Evolutionary conservation across 805 yeast genomes (phyloP).

Genomic region (Starmerella stellata): DNA sequence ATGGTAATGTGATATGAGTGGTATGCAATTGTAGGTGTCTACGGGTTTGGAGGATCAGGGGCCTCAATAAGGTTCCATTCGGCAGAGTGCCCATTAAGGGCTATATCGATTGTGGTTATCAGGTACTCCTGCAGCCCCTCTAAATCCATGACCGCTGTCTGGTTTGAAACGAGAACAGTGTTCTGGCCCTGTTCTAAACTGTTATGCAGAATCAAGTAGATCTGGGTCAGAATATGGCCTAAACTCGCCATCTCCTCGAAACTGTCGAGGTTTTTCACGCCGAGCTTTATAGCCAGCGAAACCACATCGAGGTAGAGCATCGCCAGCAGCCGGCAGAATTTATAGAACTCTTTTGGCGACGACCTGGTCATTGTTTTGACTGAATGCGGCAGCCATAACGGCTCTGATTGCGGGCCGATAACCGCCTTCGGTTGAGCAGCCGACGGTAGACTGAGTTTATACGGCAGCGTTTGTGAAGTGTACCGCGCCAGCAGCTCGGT

Average conservation of each 20-base stretch:
- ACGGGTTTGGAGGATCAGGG: too few species aligned
- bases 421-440: constrained; percentile 15
- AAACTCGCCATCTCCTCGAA: constrained; percentile 15
- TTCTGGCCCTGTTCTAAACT: constrained; percentile 13
- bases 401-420: constrained; percentile 11
- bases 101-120: constrained; percentile 17
- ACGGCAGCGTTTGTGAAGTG: constrained; percentile 21
- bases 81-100: constrained; percentile 21
- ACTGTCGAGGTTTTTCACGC: constrained; percentile 14
- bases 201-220: constrained; percentile 17
- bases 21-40: too few species aligned
- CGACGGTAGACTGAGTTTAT: constrained; percentile 19
- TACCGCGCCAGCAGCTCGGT: constrained; percentile 20
- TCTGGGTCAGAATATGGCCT: constrained; percentile 20
- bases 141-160: constrained; percentile 10
- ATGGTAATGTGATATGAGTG: too few species aligned
- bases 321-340: constrained; percentile 20
- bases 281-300: constrained; percentile 18
- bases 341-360: constrained; percentile 19
- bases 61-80: constrained; percentile 22
- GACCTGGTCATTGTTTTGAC: constrained; percentile 19
- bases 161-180: constrained; percentile 12
- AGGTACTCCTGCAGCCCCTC: constrained; percentile 17
- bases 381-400: constrained; percentile 12
- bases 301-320: constrained; percentile 22